Evolutionary conservation across 1,139 yeast species (phyloP), one percentile per base, ranked within the genome.

Genomic region (Lodderomyces jiufengensis): DNA sequence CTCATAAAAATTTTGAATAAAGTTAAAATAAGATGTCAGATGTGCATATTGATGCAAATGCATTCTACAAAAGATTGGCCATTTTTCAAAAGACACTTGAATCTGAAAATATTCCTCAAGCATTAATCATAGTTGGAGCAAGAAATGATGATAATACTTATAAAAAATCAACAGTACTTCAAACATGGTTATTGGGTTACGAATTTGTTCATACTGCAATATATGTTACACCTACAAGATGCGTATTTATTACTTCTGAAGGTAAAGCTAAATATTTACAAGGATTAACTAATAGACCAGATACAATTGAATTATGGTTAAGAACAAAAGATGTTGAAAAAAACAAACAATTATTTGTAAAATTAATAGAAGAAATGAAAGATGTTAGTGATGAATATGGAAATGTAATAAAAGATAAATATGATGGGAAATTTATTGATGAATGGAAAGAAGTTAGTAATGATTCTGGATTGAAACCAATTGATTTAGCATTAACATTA

Each of bases 181-280:
- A 90, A 57, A 84, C 84, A 34, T 92, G 97, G 97, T 67, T 92
- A 41, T 66, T 92, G 41, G 97, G 97, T 5, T 92, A 90, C 56
- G 97, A 94, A 56, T 90, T 92, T 54, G 95, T 95, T 15, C 94
- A 95, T 39, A 88, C 97, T 1, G 81, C 80, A 29, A 62, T 92
- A 41, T 78, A 74, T 36, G 65, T 90, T 42, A 76, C 85, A 5
- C 71, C 74, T 38, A 75, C 75, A 31, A 78, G 78, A 49, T 67
- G 81, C 33, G 63, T 78, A 11, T 68, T 92, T 41, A 72, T 90
- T 41, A 90, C 97, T 0, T 81, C 94, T 25, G 83, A 80, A 36
- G 87, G 88, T n/a, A 90, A 90, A 52, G 88, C 95, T 34, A 85
- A 82, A 55, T 84, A 88, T 61, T 65, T 90, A 50, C 73, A 70